phyloP scores from a whole-genome alignment of 352 stramenopile genomes.

The Phytophthora ramorum region DNA sequence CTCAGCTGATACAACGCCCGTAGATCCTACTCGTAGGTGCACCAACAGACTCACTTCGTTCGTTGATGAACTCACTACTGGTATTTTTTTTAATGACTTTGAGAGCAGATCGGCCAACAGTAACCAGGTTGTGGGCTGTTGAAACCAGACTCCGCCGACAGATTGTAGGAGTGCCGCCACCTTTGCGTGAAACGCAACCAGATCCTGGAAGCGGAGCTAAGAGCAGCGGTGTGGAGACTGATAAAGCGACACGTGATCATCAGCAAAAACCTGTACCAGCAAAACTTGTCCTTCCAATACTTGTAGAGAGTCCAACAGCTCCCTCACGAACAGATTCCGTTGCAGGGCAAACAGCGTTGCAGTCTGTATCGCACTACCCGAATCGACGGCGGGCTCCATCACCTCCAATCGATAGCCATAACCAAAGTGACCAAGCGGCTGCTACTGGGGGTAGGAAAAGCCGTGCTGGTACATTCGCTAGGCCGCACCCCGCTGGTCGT shows the following conservation, averaged over 20 bases:
- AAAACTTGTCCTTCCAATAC: constrained; percentile 16
- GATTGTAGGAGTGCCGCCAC: constrained; percentile 48
- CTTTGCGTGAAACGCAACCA: constrained; percentile 33
- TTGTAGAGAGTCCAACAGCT: constrained; percentile 9
- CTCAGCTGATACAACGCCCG: background rate
- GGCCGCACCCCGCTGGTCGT: constrained; percentile 4
- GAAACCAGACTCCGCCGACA: constrained; percentile 58
- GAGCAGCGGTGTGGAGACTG: background rate
- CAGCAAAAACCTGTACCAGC: constrained; percentile 2
- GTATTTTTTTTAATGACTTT: background rate
- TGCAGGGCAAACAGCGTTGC: background rate
- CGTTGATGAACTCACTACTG: background rate
- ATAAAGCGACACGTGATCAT: background rate
- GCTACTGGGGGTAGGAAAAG: constrained; percentile 15
- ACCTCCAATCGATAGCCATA: constrained; percentile 21
- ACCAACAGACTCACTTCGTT: background rate
- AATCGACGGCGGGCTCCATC: constrained; percentile 7
- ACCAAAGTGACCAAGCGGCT: background rate
- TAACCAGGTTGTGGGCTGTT: constrained; percentile 64
- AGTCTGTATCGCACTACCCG: background rate
- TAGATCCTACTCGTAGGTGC: constrained; percentile 19
- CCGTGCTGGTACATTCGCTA: constrained; percentile 16
- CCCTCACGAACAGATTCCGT: constrained; percentile 1
- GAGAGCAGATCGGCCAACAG: constrained; percentile 20
- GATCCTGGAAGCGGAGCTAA: background rate